These are phyloP conservation scores for Aspergillus texensis DNA, from an alignment of 2,329 filamentous ascomycete species.

Conservation along the genomic window DNA sequence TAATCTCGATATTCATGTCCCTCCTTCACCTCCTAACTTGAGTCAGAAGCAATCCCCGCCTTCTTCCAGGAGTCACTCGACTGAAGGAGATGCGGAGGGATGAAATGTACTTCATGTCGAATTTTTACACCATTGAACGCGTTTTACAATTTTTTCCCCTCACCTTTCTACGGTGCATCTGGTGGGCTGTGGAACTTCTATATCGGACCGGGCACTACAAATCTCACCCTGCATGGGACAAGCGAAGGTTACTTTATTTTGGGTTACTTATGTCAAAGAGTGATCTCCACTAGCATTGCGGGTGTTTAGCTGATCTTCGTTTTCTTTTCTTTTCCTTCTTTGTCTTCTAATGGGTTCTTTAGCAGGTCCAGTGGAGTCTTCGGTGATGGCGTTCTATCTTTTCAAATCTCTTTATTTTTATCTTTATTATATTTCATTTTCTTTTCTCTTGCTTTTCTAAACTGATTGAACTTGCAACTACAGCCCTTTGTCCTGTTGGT, in stretches of 20 bases:
- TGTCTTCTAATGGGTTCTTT: background rate
- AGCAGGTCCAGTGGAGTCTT: background rate
- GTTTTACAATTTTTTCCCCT: background rate
- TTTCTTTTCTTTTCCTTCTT: background rate
- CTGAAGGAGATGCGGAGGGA: background rate
- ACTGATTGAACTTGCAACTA: background rate
- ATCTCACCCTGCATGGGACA: background rate
- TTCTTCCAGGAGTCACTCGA: background rate
- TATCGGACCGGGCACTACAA: background rate
- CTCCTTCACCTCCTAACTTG: background rate
- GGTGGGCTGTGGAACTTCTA: background rate
- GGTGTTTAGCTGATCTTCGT: background rate
- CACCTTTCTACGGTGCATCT: background rate
- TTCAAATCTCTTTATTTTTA: background rate
- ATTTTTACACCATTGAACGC: background rate
- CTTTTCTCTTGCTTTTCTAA: background rate
- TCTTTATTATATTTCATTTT: background rate
- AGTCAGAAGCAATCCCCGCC: background rate
- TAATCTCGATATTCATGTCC: background rate
- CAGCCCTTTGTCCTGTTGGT: background rate
- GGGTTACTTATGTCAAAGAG: background rate
- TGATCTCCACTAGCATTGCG: background rate
- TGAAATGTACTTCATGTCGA: background rate
- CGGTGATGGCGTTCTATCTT: background rate
- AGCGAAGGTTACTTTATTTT: background rate